phyloP scores from a whole-genome alignment of 164 flowering plant species.

The Sedum album region DNA sequence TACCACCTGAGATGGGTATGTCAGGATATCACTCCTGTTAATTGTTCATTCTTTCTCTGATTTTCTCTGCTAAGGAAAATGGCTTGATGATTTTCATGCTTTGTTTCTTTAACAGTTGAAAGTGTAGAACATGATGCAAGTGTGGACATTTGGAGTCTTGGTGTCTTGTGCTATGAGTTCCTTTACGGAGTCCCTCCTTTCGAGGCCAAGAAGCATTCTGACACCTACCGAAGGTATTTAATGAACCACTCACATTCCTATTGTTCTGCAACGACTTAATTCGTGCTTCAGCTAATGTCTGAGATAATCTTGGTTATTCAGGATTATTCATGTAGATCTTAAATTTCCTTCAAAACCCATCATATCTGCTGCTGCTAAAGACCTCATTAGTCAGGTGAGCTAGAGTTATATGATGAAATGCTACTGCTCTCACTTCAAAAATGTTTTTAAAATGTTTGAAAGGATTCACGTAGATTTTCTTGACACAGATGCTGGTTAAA shows the following conservation, averaged over 20 bases:
- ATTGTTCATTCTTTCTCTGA: too few species aligned
- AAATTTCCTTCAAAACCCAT: too few species aligned
- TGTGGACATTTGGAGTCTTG: slow-evolving; percentile 99
- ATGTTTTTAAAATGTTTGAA: not conserved
- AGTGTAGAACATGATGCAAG: slow-evolving; percentile 93
- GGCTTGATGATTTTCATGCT: not conserved
- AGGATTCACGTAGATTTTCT: not conserved
- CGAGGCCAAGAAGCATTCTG: too few species aligned
- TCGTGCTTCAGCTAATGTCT: not conserved
- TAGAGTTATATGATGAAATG: not conserved
- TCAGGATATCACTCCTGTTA: not conserved
- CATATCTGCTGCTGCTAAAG: too few species aligned
- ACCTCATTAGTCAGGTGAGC: too few species aligned
- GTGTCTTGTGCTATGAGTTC: slow-evolving; percentile 90
- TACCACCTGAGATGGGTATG: slow-evolving; percentile 99
- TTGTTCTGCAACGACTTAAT: not conserved
- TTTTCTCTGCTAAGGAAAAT: not conserved
- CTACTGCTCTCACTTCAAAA: not conserved
- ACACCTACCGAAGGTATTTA: slow-evolving; percentile 79
- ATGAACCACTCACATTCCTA: not conserved
- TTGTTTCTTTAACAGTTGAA: slow-evolving; percentile 55
- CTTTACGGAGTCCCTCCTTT: slow-evolving; percentile 97
- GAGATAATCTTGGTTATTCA: slow-evolving; percentile 17
- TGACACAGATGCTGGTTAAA: slow-evolving; percentile 77
- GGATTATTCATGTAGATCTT: slow-evolving; percentile 86